Conservation (phyloP, 495 filamentous ascomycete genomes). For the Hypoxylon fragiforme region DNA sequence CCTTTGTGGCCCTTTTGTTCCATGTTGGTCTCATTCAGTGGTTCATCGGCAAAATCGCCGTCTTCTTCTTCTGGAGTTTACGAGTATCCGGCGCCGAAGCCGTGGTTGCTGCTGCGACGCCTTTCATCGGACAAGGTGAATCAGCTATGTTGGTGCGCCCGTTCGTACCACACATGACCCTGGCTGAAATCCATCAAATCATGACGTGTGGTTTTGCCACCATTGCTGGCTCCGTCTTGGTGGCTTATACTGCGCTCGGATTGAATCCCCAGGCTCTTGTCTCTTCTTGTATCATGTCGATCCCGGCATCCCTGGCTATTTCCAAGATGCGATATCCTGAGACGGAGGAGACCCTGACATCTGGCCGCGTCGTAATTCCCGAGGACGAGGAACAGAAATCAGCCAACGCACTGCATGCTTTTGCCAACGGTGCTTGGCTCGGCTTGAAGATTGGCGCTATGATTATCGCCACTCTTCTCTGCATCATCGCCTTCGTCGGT, state of each 20-base stretch:
- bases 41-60: slow-evolving; percentile 82
- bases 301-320: slow-evolving; percentile 82
- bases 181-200: slow-evolving; percentile 85
- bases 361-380: slow-evolving; percentile 76
- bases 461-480: slow-evolving; percentile 77
- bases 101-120: slow-evolving; percentile 89
- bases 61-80: slow-evolving; percentile 89
- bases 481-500: slow-evolving; percentile 79
- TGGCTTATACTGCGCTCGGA: slow-evolving; percentile 79
- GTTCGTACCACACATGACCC: slow-evolving; percentile 79
- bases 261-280: slow-evolving; percentile 84
- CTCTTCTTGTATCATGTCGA: slow-evolving; percentile 91
- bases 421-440: slow-evolving; percentile 84
- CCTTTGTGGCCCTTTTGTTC: slow-evolving; percentile 80
- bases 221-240: slow-evolving; percentile 72
- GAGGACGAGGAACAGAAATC: slow-evolving; percentile 69
- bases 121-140: slow-evolving; percentile 93
- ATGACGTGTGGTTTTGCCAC: slow-evolving; percentile 76
- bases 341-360: slow-evolving; percentile 79
- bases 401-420: slow-evolving; percentile 82
- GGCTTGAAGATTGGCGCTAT: slow-evolving; percentile 87
- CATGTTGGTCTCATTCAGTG: slow-evolving; percentile 80
- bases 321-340: slow-evolving; percentile 90
- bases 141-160: slow-evolving; percentile 89
- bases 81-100: slow-evolving; percentile 91